Evolutionary conservation across 495 filamentous ascomycete genomes (phyloP), one percentile per base, ranked within the genome.

Genomic region (Podospora didyma): DNA sequence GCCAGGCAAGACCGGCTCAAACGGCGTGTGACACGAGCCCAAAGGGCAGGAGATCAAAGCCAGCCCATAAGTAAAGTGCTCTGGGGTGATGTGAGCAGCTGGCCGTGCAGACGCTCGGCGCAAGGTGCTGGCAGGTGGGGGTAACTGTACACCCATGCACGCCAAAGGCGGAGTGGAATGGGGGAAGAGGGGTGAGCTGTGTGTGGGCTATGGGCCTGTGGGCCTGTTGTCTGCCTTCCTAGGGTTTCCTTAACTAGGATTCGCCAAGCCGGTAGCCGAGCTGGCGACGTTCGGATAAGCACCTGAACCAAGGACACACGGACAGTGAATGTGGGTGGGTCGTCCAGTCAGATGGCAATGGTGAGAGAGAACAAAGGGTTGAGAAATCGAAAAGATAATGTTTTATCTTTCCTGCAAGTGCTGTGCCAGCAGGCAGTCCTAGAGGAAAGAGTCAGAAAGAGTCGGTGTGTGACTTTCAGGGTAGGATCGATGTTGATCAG

Each of bases 261-360:
- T 53, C 14, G 61, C 61, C 61, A 60, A 60, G 61, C 24, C 61
- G 57, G 57, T 51, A 54, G 53, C 48, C 56, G 49, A 39, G 14
- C 26, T 16, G 49, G 22, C 17, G n/a, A 14, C 39, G 39, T 16
- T 16, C 39, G 39, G n/a, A 17, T 17, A 42, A 42, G 39, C 14
- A 17, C 34, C 9, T 10, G 34, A 14, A 16, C 39, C 12, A 17
- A 17, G 39, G 12, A 41, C 37, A 41, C 12, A 42, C 1, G 39
- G 39, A 14, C 26, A 9, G 26, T 9, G 26, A 31, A 4, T 4
- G 26, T 3, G 3, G 26, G 26, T 31, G 26, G 26, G 26, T 31
- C 26, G 26, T 3, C 4, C 9, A 9, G 26, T 31, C 26, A 9
- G 26, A 9, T 31, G 26, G 9, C 26, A 31, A 31, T 9, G 26